Base-by-base conservation (phyloP, 2,329 filamentous ascomycete species). In the Drechslerella dactyloides region DNA sequence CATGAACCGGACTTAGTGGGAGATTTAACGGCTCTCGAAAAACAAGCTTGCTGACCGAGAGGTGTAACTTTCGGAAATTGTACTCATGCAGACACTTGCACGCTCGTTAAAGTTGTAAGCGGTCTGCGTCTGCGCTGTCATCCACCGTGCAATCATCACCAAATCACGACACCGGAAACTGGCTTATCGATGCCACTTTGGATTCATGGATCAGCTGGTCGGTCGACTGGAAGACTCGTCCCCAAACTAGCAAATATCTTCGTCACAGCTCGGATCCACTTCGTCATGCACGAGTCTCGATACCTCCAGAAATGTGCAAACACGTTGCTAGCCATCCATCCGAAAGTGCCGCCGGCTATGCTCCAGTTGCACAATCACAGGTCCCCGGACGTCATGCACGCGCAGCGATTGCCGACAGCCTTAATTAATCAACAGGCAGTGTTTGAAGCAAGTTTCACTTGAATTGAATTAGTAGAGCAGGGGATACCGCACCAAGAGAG, bases 371-470 rank as follows among this genome's bases (percentile, higher is more conserved):
- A 60, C 54, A 58, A n/a, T 42, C 7, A 54, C 51, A n/a, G 21
- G 53, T 44, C 55, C 21, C 58, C 24, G 58, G 24, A 51, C 50
- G 53, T 58, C 46, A 50, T 58, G 40, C n/a, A n/a, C n/a, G 53
- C 52, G 50, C 44, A 57, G 59, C 37, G 37, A 15, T 3, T 42
- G 5, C 37, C 4, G 37, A 42, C 37, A 42, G 37, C 13, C 50
- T 27, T 21, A 52, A 68, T 27, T 21, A 52, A 68, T 55, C 50
- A 56, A 54, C 33, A 50, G 17, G 23, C 24, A 46, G 33, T 53
- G 52, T 54, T 24, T 69, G 65, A 69, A 69, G 62, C 65, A 69
- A 21, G 46, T 62, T 62, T 53, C 50, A 24, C 54, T 58, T 52
- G 33, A 40, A 21, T 17, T 13, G 15, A 15, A 17, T 15, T n/a